These are phyloP conservation scores for maize (Zea mays) DNA, from an alignment of 176 grass and related monocot genomes.

Conservation along the genomic window DNA sequence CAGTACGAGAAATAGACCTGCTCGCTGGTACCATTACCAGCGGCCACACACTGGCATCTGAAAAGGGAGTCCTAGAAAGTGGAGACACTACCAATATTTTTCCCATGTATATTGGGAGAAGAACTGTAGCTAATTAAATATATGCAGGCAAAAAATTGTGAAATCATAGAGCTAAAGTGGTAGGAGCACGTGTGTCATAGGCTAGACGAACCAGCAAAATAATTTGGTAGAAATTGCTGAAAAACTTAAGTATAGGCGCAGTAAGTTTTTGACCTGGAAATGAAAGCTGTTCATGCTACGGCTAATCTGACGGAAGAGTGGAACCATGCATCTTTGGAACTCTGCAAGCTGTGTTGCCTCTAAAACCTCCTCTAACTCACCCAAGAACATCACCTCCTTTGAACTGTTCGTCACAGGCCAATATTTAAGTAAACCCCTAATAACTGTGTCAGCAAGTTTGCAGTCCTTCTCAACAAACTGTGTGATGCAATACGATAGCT, in stretches of 20 bases:
- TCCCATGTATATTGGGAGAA: neutral
- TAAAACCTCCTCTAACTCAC: slow-evolving; percentile 94
- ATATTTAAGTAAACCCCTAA: slow-evolving; percentile 93
- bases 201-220: slow-evolving; percentile 27
- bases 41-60: neutral
- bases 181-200: slow-evolving; percentile 9
- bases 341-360: slow-evolving; percentile 88
- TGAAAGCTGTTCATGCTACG: slow-evolving; percentile 84
- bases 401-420: slow-evolving; percentile 98
- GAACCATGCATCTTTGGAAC: slow-evolving; percentile 90
- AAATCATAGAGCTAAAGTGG: slow-evolving; percentile 10
- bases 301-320: slow-evolving; percentile 71
- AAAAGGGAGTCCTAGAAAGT: neutral
- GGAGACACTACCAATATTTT: neutral
- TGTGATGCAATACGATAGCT: slow-evolving; percentile 87
- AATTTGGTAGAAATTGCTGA: slow-evolving; percentile 24
- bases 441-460: slow-evolving; percentile 90
- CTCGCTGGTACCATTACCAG: neutral
- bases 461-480: slow-evolving; percentile 98
- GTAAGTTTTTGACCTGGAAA: slow-evolving; percentile 81
- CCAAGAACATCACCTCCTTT: slow-evolving; percentile 99
- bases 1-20: neutral
- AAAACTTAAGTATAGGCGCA: slow-evolving; percentile 16
- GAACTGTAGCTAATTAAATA: slow-evolving; percentile 16
- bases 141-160: slow-evolving; percentile 8